A percentile compares a stretch with the other conserved stretches of the same genome.
phyloP scores from a whole-genome alignment of 768 basidiomycete genomes.

The Leccinum longicurvipes region DNA sequence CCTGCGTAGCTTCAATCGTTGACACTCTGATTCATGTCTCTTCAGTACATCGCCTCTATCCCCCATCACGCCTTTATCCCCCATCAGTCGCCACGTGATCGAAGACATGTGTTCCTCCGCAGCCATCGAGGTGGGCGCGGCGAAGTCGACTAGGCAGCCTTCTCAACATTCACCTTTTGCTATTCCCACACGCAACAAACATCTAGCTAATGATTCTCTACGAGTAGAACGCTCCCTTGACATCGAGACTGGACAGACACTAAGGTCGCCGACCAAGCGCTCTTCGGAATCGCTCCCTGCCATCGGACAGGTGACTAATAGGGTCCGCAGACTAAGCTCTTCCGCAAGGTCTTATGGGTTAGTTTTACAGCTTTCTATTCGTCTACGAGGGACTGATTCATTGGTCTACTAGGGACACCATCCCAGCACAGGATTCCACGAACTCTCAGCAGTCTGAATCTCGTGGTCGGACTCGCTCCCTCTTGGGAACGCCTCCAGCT shows the following conservation, averaged over 20 bases:
- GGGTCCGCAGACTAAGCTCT: neutral
- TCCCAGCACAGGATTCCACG: neutral
- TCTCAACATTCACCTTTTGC: neutral
- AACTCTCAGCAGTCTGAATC: neutral
- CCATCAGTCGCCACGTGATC: conserved; percentile 15
- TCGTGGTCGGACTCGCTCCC: neutral
- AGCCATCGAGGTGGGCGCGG: neutral
- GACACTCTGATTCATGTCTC: neutral
- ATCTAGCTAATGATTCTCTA: neutral
- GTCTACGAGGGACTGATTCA: neutral
- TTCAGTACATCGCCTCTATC: conserved; percentile 14
- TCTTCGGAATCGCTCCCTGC: neutral
- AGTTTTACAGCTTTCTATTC: neutral
- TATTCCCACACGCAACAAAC: neutral
- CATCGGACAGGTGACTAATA: neutral
- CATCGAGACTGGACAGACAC: neutral
- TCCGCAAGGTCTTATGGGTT: conserved; percentile 6
- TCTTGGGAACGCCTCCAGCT: neutral
- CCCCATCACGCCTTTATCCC: conserved; percentile 21
- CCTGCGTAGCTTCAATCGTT: neutral
- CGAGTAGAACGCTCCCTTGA: neutral
- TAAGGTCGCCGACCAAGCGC: neutral
- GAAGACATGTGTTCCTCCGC: conserved; percentile 13
- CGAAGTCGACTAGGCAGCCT: neutral
- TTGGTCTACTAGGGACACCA: neutral